These are phyloP conservation scores for Amauroascus verrucosus DNA, from an alignment of 2,329 filamentous ascomycete genomes.

Conservation along the genomic window DNA sequence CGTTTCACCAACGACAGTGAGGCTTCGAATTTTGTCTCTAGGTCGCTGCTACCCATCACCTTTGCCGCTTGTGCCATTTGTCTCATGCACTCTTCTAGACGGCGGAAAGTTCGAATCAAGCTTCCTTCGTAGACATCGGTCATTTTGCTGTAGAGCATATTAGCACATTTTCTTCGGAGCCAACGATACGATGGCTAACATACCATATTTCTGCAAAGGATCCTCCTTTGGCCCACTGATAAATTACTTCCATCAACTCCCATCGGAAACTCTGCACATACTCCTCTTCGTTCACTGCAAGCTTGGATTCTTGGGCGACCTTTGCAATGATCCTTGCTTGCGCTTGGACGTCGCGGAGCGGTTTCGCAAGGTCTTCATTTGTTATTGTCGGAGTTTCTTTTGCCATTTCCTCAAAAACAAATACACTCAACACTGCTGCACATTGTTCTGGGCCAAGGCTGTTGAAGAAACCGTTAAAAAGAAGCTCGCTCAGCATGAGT, in stretches of 20 bases:
- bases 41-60: slow-evolving; percentile 94
- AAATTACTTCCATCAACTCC: slow-evolving; percentile 95
- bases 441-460: slow-evolving; percentile 80
- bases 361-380: slow-evolving; percentile 70
- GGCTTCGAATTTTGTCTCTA: slow-evolving; percentile 83
- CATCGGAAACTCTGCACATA: slow-evolving; percentile 84
- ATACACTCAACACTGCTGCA: slow-evolving; percentile 78
- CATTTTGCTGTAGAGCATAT: slow-evolving; percentile 64
- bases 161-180: background rate
- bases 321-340: slow-evolving; percentile 85
- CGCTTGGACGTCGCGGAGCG: slow-evolving; percentile 72
- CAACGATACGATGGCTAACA: slow-evolving; percentile 31
- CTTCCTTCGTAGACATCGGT: slow-evolving; percentile 96
- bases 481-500: slow-evolving; percentile 77
- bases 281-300: slow-evolving; percentile 88
- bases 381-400: slow-evolving; percentile 61
- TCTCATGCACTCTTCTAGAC: slow-evolving; percentile 82
- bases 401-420: slow-evolving; percentile 95
- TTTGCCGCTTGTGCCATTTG: slow-evolving; percentile 94
- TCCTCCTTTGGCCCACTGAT: slow-evolving; percentile 79
- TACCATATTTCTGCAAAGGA: slow-evolving; percentile 93
- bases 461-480: slow-evolving; percentile 98
- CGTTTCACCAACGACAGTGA: slow-evolving; percentile 75
- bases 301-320: slow-evolving; percentile 87
- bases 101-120: slow-evolving; percentile 88